These are phyloP conservation scores for Sporormia fimetaria DNA, from an alignment of 495 filamentous ascomycete species.

Conservation along the genomic window DNA sequence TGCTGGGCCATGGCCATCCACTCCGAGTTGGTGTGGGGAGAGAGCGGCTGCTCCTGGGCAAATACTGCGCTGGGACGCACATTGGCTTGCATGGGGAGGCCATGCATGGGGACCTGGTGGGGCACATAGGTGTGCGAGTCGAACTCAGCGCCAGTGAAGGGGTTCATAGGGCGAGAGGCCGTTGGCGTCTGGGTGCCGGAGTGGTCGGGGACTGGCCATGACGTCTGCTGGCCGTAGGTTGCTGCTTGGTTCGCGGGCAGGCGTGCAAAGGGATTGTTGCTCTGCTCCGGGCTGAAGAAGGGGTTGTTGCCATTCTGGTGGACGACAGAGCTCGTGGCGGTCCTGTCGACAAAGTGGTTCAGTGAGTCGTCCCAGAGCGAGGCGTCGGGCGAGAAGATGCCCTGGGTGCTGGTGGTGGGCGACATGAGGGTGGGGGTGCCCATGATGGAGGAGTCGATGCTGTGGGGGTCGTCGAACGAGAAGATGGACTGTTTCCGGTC, in stretches of 20 bases:
- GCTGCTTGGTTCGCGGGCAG: conserved; percentile 35
- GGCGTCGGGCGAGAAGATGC: conserved; percentile 26
- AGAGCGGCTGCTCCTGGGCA: conserved; percentile 40
- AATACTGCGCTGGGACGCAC: conserved; percentile 27
- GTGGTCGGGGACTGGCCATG: conserved; percentile 30
- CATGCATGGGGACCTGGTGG: conserved; percentile 29
- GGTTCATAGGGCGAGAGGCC: conserved; percentile 26
- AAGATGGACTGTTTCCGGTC: conserved; percentile 25
- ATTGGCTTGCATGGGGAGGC: conserved; percentile 24
- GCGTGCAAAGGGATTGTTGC: conserved; percentile 40
- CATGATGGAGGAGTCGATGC: conserved; percentile 28
- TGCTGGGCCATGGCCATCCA: conserved; percentile 42
- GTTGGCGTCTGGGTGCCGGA: conserved; percentile 35
- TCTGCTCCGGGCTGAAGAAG: conserved; percentile 31
- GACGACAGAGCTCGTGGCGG: conserved; percentile 16
- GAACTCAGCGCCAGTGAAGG: conserved; percentile 30
- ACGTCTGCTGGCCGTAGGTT: conserved; percentile 35
- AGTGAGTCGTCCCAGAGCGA: conserved; percentile 29
- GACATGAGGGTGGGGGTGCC: conserved; percentile 32
- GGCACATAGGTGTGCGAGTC: conserved; percentile 32
- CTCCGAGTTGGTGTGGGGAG: conserved; percentile 51
- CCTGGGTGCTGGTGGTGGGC: conserved; percentile 25
- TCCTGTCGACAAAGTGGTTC: conserved; percentile 27
- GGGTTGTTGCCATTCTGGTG: conserved; percentile 23
- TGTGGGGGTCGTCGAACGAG: conserved; percentile 30